Percentiles rank a stretch among this genome's conserved stretches.
Conservation (phyloP, 108 stramenopile species). For the Fragilariopsis cylindrus region DNA sequence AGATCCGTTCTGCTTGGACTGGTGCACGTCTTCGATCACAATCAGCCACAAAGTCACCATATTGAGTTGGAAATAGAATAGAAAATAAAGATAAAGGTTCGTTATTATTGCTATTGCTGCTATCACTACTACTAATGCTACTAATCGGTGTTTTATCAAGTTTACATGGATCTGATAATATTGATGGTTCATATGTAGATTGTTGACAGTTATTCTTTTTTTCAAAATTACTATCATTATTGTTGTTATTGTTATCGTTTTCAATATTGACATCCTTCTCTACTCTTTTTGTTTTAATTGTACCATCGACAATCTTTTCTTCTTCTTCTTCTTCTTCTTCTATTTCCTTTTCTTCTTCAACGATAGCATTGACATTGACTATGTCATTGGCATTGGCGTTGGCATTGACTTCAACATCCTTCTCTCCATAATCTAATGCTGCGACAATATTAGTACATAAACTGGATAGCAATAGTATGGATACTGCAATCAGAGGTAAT, state of each 20-base stretch:
- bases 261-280: too few species aligned
- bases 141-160: neutral
- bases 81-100: neutral
- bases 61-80: conserved; percentile 7
- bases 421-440: too few species aligned
- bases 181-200: neutral
- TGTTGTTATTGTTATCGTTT: too few species aligned
- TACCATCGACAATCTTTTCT: neutral
- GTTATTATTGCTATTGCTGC: neutral
- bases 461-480: too few species aligned
- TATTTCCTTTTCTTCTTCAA: neutral
- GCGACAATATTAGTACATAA: too few species aligned
- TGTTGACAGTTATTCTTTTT: neutral
- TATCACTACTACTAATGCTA: neutral
- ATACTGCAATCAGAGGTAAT: too few species aligned
- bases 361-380: neutral
- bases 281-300: neutral
- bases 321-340: neutral
- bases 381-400: too few species aligned
- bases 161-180: neutral
- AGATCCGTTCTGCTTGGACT: conserved; percentile 18
- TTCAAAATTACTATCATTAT: too few species aligned
- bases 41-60: neutral
- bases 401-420: too few species aligned
- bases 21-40: conserved; percentile 13